Evolutionary conservation across 2,329 filamentous ascomycete species (phyloP).

Genomic region (Purpureocillium takamizusanense): DNA sequence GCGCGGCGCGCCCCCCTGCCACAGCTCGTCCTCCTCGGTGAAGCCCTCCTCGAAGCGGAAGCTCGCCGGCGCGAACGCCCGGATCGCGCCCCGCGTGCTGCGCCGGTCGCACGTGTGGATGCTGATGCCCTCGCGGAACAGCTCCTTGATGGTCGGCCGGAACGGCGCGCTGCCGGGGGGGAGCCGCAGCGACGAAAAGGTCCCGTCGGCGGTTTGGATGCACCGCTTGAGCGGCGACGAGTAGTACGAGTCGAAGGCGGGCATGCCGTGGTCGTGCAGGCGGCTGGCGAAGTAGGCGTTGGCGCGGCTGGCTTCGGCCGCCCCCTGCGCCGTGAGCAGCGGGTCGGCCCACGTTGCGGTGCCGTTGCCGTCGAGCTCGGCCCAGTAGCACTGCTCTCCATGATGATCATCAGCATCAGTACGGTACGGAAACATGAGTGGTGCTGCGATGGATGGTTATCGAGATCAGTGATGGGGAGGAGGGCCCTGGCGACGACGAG

Average conservation of each 20-base stretch:
- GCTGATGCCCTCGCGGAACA: constrained; percentile 56
- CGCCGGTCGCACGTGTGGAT: constrained; percentile 62
- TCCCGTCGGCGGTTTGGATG: constrained; percentile 51
- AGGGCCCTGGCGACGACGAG: too few relatives aligned
- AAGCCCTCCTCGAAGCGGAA: constrained; percentile 54
- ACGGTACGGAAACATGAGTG: too few relatives aligned
- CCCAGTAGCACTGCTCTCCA: constrained; percentile 50
- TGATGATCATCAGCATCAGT: too few relatives aligned
- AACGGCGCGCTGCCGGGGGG: constrained; percentile 43
- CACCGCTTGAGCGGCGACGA: constrained; percentile 55
- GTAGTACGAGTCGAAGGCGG: constrained; percentile 56
- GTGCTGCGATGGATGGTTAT: too few relatives aligned
- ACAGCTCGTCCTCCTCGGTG: constrained; percentile 40
- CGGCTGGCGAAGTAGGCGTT: constrained; percentile 49
- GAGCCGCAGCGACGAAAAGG: constrained; percentile 45
- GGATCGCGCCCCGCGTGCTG: constrained; percentile 44
- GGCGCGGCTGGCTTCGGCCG: constrained; percentile 47
- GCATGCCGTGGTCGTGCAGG: constrained; percentile 43
- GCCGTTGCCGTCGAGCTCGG: constrained; percentile 52
- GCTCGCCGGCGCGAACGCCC: constrained; percentile 33
- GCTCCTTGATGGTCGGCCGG: constrained; percentile 52
- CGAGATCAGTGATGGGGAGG: too few relatives aligned
- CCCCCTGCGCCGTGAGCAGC: constrained; percentile 47
- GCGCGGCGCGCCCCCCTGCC: constrained; percentile 30
- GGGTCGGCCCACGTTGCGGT: constrained; percentile 57